phyloP scores from a whole-genome alignment of 2,329 filamentous ascomycete genomes.

The Clonostachys solani region DNA sequence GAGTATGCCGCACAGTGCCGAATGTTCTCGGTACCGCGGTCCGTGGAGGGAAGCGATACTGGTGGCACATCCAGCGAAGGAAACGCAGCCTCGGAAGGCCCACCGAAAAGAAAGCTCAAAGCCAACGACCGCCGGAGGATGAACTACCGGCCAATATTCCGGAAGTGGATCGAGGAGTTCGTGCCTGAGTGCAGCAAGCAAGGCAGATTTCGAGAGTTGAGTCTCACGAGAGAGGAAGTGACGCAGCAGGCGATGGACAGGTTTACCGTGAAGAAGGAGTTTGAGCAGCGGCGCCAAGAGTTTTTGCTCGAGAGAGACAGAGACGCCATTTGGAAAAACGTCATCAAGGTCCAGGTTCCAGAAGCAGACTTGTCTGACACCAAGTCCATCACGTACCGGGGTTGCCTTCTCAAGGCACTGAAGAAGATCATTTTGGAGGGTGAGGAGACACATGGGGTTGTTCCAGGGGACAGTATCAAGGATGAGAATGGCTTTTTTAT shows the following conservation, averaged over 20 bases:
- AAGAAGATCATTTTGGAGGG: slow-evolving; percentile 44
- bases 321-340: slow-evolving; percentile 35
- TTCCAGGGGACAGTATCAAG: slow-evolving; percentile 16
- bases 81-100: slow-evolving; percentile 4
- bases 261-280: slow-evolving; percentile 44
- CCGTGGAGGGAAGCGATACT: slow-evolving; percentile 15
- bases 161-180: slow-evolving; percentile 58
- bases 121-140: slow-evolving; percentile 55
- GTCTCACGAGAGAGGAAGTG: slow-evolving; percentile 35
- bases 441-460: slow-evolving; percentile 29
- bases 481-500: slow-evolving; percentile 36
- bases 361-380: slow-evolving; percentile 5
- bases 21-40: slow-evolving; percentile 45
- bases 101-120: slow-evolving; percentile 25
- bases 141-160: slow-evolving; percentile 50
- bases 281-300: slow-evolving; percentile 29
- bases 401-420: slow-evolving; percentile 32
- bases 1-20: slow-evolving; percentile 54
- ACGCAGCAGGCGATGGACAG: slow-evolving; percentile 45
- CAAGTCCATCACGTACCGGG: slow-evolving; percentile 16
- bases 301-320: slow-evolving; percentile 35
- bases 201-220: slow-evolving; percentile 22
- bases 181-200: slow-evolving; percentile 45
- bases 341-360: slow-evolving; percentile 35
- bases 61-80: slow-evolving; percentile 13